These are phyloP conservation scores for Stachybotrys elegans DNA, from an alignment of 2,329 filamentous ascomycete species.

Conservation along the genomic window DNA sequence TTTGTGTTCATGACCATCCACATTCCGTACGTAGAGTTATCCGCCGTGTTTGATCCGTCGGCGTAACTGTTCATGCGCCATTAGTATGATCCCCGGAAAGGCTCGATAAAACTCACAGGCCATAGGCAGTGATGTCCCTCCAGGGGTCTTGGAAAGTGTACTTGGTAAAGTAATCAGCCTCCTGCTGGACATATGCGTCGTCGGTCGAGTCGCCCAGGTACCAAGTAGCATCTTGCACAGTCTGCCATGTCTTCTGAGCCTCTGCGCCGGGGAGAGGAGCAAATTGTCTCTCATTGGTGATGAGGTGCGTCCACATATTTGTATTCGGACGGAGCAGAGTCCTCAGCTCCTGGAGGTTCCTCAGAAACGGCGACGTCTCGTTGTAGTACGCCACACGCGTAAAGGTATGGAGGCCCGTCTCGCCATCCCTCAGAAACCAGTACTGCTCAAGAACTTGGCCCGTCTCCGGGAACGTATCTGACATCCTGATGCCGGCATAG, in stretches of 20 bases:
- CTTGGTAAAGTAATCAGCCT: slow-evolving; percentile 61
- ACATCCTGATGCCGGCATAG: slow-evolving; percentile 56
- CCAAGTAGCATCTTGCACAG: slow-evolving; percentile 62
- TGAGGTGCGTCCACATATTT: slow-evolving; percentile 56
- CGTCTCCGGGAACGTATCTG: slow-evolving; percentile 51
- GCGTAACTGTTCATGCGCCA: slow-evolving; percentile 17
- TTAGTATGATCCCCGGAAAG: too few relatives aligned
- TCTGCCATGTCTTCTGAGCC: slow-evolving; percentile 33
- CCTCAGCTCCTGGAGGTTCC: slow-evolving; percentile 56
- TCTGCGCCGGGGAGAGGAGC: slow-evolving; percentile 38
- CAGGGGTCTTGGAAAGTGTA: slow-evolving; percentile 57
- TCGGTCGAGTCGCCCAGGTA: slow-evolving; percentile 48
- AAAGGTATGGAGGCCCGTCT: slow-evolving; percentile 59
- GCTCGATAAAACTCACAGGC: slow-evolving; percentile 25
- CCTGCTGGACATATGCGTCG: slow-evolving; percentile 50
- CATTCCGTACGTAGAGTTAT: slow-evolving; percentile 50
- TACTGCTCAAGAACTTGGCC: slow-evolving; percentile 59
- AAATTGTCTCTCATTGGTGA: slow-evolving; percentile 50
- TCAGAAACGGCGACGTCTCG: slow-evolving; percentile 47
- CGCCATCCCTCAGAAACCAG: slow-evolving; percentile 58
- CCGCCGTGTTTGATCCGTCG: slow-evolving; percentile 34
- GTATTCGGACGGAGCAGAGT: slow-evolving; percentile 57
- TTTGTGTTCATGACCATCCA: slow-evolving; percentile 62
- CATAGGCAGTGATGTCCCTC: slow-evolving; percentile 54
- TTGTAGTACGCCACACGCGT: slow-evolving; percentile 56